Conservation (phyloP, 257 asterid genomes). For the Cruciata laevipes region DNA sequence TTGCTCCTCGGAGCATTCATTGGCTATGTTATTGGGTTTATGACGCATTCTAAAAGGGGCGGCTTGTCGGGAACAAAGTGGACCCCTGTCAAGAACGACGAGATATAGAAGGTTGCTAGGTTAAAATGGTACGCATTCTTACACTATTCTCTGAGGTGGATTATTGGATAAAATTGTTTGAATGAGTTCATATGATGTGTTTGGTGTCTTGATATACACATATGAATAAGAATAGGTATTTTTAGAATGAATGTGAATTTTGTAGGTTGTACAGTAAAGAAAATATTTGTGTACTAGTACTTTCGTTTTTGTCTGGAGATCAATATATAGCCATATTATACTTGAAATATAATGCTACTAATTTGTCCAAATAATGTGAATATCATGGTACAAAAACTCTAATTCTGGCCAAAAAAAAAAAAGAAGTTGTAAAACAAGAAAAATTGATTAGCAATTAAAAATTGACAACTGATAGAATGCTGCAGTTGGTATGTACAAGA, state of each 20-base stretch:
- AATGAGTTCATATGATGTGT: background rate
- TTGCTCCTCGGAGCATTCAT: conserved; percentile 64
- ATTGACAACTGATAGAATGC: background rate
- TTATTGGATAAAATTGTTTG: background rate
- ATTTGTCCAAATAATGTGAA: background rate
- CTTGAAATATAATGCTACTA: background rate
- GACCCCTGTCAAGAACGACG: conserved; percentile 64
- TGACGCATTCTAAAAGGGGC: conserved; percentile 39
- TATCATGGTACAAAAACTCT: background rate
- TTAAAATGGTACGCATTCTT: background rate
- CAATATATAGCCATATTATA: background rate
- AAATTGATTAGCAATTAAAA: background rate
- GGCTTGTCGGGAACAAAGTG: conserved; percentile 28
- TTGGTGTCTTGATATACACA: background rate
- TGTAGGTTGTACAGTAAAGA: background rate
- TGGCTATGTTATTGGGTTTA: conserved; percentile 60
- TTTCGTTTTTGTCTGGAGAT: background rate
- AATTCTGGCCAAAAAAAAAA: background rate
- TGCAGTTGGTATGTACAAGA: background rate
- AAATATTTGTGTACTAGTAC: background rate
- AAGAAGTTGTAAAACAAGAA: background rate
- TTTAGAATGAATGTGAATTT: background rate
- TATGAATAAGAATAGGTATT: background rate
- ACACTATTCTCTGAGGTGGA: background rate
- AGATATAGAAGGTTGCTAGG: conserved; percentile 11